Evolutionary conservation across 2,329 filamentous ascomycete species (phyloP).

Genomic region (Aspergillus clavatus): DNA sequence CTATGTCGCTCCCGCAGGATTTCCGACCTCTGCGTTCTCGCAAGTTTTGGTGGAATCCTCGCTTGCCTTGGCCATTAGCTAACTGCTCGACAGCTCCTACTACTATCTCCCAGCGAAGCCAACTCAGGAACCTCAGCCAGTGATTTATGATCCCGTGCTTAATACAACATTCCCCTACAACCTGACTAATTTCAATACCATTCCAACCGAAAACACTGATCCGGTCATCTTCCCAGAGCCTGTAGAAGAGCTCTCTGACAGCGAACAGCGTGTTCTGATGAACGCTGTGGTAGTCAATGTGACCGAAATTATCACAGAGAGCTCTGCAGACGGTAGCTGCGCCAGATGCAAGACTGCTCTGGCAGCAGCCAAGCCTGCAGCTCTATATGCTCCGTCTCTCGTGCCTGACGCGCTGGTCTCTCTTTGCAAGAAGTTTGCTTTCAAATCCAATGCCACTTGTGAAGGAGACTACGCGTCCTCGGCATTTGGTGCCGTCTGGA

Average conservation of each 20-base stretch:
- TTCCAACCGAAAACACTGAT: conserved; percentile 48
- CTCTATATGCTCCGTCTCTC: conserved; percentile 45
- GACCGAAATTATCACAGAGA: conserved; percentile 43
- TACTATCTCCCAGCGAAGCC: conserved; percentile 45
- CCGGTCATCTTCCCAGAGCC: conserved; percentile 49
- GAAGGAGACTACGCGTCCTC: conserved; percentile 44
- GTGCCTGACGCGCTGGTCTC: conserved; percentile 50
- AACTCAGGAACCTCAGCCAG: conserved; percentile 51
- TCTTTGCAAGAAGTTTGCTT: conserved; percentile 47
- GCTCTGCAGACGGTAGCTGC: conserved; percentile 43
- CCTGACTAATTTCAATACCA: conserved; percentile 50
- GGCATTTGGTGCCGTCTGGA: conserved; percentile 54
- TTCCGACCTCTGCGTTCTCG: conserved; percentile 49
- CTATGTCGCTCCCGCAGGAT: conserved; percentile 39
- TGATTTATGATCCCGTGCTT: conserved; percentile 50
- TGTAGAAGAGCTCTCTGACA: conserved; percentile 42
- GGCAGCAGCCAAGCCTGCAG: conserved; percentile 48
- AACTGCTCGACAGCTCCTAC: conserved; percentile 21
- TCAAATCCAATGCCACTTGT: conserved; percentile 47
- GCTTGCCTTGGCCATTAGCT: background rate
- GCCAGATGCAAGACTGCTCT: conserved; percentile 52
- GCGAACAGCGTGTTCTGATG: conserved; percentile 40
- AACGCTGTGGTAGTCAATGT: conserved; percentile 38
- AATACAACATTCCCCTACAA: conserved; percentile 53
- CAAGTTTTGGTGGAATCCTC: conserved; percentile 24